phyloP scores from a whole-genome alignment of 108 stramenopile genomes.

The Cyclotella choctawhatcheeana region DNA sequence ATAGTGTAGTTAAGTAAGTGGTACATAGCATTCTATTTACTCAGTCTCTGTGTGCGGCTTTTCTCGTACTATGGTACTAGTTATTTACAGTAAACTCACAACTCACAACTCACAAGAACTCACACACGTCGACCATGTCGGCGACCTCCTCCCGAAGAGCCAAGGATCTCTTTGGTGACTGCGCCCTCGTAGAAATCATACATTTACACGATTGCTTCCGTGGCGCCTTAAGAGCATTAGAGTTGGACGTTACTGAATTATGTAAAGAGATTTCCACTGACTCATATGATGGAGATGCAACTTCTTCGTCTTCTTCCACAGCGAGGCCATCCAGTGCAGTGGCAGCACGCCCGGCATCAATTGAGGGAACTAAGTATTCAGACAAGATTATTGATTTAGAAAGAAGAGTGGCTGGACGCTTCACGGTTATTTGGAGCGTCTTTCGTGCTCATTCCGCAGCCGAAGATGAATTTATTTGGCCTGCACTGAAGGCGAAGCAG shows the following conservation, averaged over 20 bases:
- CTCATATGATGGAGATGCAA: neutral
- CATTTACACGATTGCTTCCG: conserved; percentile 91
- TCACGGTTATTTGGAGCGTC: conserved; percentile 93
- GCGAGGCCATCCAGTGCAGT: neutral
- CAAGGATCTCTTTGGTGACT: conserved; percentile 76
- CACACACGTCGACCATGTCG: no score
- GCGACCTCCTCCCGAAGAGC: conserved; percentile 45
- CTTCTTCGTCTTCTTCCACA: neutral
- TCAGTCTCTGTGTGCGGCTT: no score
- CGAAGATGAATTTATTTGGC: conserved; percentile 97
- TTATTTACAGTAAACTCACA: no score
- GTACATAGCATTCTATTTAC: no score
- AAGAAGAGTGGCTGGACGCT: conserved; percentile 77
- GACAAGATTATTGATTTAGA: conserved; percentile 59
- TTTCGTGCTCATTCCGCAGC: conserved; percentile 95
- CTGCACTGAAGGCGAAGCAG: conserved; percentile 82
- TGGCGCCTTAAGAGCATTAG: conserved; percentile 70
- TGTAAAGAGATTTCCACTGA: conserved; percentile 34
- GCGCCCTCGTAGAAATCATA: conserved; percentile 88
- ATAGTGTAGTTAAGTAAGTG: no score
- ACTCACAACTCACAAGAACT: no score
- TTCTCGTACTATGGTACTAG: no score
- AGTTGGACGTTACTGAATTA: conserved; percentile 70
- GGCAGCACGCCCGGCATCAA: no score
- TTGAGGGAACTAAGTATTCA: no score